A percentile compares a stretch with the other conserved stretches of the same genome.
Conservation (phyloP, 768 basidiomycete species). For the Mycena belliarum region DNA sequence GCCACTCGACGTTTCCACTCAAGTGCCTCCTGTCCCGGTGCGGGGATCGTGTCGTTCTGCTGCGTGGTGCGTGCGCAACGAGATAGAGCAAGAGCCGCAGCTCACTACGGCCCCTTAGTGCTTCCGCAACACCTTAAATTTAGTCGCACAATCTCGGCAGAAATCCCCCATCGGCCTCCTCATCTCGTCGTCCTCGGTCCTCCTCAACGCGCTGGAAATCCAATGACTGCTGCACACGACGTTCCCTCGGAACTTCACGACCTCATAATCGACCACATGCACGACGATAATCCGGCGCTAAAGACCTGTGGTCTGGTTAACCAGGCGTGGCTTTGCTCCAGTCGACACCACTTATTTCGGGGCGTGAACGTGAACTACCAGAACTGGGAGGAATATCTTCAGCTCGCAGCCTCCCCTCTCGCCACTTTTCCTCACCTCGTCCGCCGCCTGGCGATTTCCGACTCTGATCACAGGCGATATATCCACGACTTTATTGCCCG, state of each 20-base stretch:
- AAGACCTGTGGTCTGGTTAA: slow-evolving; percentile 12
- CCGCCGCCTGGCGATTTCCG: background rate
- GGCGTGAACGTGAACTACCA: background rate
- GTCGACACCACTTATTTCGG: slow-evolving; percentile 16
- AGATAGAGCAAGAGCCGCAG: no score
- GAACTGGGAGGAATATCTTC: slow-evolving; percentile 3
- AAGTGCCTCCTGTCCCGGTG: no score
- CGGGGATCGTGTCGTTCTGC: no score
- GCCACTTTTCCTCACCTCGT: background rate
- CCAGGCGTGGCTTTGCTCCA: slow-evolving; percentile 6
- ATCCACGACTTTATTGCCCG: background rate
- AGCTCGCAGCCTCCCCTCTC: background rate
- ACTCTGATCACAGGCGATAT: background rate
- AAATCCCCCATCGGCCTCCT: no score
- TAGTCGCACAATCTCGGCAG: no score
- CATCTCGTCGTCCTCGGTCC: no score
- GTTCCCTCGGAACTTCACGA: slow-evolving; percentile 21
- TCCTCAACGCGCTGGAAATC: no score
- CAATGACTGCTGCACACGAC: background rate
- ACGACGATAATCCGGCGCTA: slow-evolving; percentile 6
- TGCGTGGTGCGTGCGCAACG: no score
- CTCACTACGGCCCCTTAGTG: no score
- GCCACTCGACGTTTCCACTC: no score
- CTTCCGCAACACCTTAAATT: no score
- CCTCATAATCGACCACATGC: slow-evolving; percentile 13